These are phyloP conservation scores for Kalaharituber pfeilii DNA, from an alignment of 2,329 filamentous ascomycete genomes.

Conservation along the genomic window DNA sequence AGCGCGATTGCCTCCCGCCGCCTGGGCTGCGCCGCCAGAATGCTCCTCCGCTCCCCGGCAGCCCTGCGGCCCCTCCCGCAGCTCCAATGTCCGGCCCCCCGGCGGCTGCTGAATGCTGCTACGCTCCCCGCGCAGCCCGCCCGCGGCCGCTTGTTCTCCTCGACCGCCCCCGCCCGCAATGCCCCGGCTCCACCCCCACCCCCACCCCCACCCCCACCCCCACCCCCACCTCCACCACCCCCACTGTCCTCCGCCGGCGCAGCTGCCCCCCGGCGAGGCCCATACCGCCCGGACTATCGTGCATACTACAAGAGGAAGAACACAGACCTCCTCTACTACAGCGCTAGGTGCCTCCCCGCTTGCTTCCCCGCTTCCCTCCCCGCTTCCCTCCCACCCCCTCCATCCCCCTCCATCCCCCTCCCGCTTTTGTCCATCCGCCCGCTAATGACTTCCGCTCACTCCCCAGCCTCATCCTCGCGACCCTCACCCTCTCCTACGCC, in stretches of 20 bases:
- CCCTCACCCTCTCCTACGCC: conserved; percentile 63
- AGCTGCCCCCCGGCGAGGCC: neutral
- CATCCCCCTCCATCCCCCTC: conserved; percentile 23
- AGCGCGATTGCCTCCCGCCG: neutral
- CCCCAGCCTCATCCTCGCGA: conserved; percentile 56
- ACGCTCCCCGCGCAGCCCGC: neutral
- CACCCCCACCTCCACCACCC: neutral
- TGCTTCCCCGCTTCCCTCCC: conserved; percentile 5
- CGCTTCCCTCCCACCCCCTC: conserved; percentile 65
- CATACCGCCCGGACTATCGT: conserved; percentile 7
- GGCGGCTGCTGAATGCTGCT: neutral
- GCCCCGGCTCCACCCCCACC: neutral
- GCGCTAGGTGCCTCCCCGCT: neutral
- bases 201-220: neutral
- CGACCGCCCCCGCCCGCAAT: neutral
- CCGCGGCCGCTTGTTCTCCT: neutral
- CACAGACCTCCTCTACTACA: conserved; percentile 11
- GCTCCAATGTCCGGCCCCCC: neutral
- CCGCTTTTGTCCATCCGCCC: neutral
- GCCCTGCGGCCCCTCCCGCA: neutral
- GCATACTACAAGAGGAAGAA: conserved; percentile 13
- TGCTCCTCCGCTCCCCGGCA: neutral
- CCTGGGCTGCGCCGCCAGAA: neutral
- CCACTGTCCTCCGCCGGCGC: neutral
- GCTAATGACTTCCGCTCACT: neutral